Base-by-base conservation (phyloP, 257 asterid species). In the Ilex asprella region DNA sequence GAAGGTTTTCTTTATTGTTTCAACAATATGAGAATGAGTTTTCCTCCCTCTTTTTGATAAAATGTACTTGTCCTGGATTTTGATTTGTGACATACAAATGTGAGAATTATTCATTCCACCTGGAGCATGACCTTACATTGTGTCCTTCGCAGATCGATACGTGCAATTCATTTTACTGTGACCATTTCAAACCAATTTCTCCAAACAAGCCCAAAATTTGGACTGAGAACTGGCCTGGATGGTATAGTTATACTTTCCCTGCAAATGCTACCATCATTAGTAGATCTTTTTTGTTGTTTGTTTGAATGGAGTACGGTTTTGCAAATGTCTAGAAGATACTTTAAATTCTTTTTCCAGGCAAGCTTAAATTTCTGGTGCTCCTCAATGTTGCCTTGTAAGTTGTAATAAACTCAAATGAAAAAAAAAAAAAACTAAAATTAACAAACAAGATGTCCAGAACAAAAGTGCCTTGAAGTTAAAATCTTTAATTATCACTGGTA, bases 181-280 rank as follows among this genome's bases (percentile, higher is more conserved):
- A 91, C 61, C 67, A 78, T 54, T 91, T 84, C 83, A 84, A 86
- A 66, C 95, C 96, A 66, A 73, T 75, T 63, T 79, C 90, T 67
- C 95, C 95, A 39, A 67, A 82, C 70, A 83, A 71, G 71, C 98
- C 98, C 41, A 87, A 84, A 74, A 63, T 91, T 62, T 91, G 98
- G 98, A 91, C 98, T 12, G 98, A 91, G 74, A 91, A 91, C 77
- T 91, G 98, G 98, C 95, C 96, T 32, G 98, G 98, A 71, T 91
- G 98, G 98, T 91, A 79, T 39, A 6, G 81, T 74, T 57, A 62
- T 66, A 15, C 64, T 47, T 63, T 39, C 46, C 16, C 49, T 41
- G 30, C 30, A 35, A 35, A 7, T 21, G 27, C 27, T 21, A 21
- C 27, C 27, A 21, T 21, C 27, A 21, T 21, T 21, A 35, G 5